These are phyloP conservation scores for Hansenula anomala DNA, from an alignment of 1,139 yeast species.

Conservation along the genomic window DNA sequence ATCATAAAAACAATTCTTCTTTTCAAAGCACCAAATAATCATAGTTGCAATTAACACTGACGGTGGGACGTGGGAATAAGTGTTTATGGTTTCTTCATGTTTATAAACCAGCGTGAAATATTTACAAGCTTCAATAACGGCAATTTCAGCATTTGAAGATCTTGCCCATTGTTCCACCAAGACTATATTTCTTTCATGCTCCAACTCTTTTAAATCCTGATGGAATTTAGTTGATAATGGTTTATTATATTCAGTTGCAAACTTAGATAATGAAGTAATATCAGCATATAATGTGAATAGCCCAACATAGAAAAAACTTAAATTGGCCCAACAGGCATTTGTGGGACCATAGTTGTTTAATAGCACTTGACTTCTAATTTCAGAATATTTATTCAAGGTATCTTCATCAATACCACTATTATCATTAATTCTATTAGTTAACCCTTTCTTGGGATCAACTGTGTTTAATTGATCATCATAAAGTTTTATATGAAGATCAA, in stretches of 20 bases:
- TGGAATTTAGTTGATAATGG: background rate
- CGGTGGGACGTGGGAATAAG: conserved; percentile 1
- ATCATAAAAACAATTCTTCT: background rate
- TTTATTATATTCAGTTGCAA: background rate
- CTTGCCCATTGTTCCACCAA: conserved; percentile 1
- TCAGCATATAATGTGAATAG: conserved; percentile 1
- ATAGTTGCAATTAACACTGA: background rate
- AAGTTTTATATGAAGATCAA: conserved; percentile 1
- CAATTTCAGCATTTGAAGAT: conserved; percentile 1
- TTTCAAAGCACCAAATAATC: conserved; percentile 1
- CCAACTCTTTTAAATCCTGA: background rate
- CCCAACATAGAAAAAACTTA: background rate
- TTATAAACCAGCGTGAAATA: background rate
- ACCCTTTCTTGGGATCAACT: background rate
- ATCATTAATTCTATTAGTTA: background rate
- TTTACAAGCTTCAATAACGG: conserved; percentile 1
- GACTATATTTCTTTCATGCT: background rate
- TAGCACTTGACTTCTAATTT: background rate
- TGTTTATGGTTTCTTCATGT: conserved; percentile 1
- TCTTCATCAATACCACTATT: background rate
- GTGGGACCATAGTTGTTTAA: conserved; percentile 1
- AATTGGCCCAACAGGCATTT: conserved; percentile 1
- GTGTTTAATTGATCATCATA: conserved; percentile 1
- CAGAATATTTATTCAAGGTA: background rate
- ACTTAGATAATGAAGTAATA: background rate